A percentile compares a stretch with the other conserved stretches of the same genome.
These are phyloP conservation scores for Cryphonectria nitschkei DNA, from an alignment of 2,329 filamentous ascomycete genomes.

Conservation along the genomic window DNA sequence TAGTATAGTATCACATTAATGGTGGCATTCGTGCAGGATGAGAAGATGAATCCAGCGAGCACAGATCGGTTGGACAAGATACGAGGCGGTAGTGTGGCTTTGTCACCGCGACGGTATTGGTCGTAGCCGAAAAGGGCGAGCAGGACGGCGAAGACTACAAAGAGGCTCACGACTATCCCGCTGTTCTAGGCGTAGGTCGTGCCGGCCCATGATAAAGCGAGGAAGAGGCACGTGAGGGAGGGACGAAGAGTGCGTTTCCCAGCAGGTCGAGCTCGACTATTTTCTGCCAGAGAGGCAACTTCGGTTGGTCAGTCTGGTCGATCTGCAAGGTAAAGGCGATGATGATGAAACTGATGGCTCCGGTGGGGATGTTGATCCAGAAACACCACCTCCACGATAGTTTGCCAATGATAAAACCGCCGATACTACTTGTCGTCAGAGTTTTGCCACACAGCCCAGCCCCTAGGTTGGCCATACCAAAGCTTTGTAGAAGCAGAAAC, in stretches of 20 bases:
- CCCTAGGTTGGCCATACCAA: not conserved
- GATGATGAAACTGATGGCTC: slow-evolving; percentile 17
- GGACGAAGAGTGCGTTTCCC: slow-evolving; percentile 36
- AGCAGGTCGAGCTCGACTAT: slow-evolving; percentile 44
- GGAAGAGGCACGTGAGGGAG: slow-evolving; percentile 35
- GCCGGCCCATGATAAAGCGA: slow-evolving; percentile 47
- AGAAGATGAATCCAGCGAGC: slow-evolving; percentile 38
- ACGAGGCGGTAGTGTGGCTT: slow-evolving; percentile 33
- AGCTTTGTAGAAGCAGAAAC: not conserved
- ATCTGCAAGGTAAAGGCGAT: slow-evolving; percentile 17
- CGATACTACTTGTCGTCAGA: slow-evolving; percentile 10
- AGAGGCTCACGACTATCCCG: slow-evolving; percentile 38
- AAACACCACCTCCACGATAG: slow-evolving; percentile 28
- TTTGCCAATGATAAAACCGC: slow-evolving; percentile 22
- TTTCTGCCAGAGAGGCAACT: slow-evolving; percentile 34
- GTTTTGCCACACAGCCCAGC: not conserved
- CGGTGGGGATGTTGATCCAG: slow-evolving; percentile 27
- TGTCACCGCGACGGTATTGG: slow-evolving; percentile 41
- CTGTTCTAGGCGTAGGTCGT: slow-evolving; percentile 41
- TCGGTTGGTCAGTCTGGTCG: slow-evolving; percentile 13
- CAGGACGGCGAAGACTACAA: slow-evolving; percentile 33
- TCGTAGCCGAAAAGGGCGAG: slow-evolving; percentile 38
- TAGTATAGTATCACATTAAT: slow-evolving; percentile 36
- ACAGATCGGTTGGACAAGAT: slow-evolving; percentile 37
- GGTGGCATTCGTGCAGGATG: slow-evolving; percentile 33